Percentiles rank a stretch among this genome's conserved stretches.
These are phyloP conservation scores for Pyrenophora seminiperda DNA, from an alignment of 2,329 filamentous ascomycete genomes.

Conservation along the genomic window DNA sequence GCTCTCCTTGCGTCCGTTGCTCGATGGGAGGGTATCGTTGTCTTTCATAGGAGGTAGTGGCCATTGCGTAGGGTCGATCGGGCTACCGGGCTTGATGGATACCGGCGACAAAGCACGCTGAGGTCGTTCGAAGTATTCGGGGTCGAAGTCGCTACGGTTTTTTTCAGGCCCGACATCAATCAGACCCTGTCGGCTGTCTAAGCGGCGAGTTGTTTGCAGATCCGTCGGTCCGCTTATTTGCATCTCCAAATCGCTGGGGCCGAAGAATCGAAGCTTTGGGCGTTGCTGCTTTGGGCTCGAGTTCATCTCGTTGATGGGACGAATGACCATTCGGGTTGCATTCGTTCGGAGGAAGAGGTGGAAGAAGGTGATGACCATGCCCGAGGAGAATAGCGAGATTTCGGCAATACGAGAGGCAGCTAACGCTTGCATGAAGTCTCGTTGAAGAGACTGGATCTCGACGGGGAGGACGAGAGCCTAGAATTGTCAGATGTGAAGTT, in stretches of 20 bases:
- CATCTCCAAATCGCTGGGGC: constrained; percentile 51
- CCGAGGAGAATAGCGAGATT: constrained; percentile 69
- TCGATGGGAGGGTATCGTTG: constrained; percentile 20
- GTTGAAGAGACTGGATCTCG: constrained; percentile 59
- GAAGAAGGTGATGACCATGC: constrained; percentile 67
- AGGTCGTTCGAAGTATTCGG: constrained; percentile 41
- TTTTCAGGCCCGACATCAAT: constrained; percentile 48
- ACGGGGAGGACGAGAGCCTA: constrained; percentile 67
- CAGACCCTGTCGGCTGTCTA: constrained; percentile 43
- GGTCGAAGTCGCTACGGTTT: constrained; percentile 43
- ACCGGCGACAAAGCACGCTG: constrained; percentile 40
- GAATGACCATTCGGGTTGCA: constrained; percentile 61
- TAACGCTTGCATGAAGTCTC: constrained; percentile 50
- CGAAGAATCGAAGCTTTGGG: constrained; percentile 56
- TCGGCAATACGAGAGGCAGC: constrained; percentile 67
- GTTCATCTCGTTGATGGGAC: constrained; percentile 55
- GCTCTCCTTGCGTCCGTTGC: constrained; percentile 38
- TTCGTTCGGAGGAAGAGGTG: constrained; percentile 71
- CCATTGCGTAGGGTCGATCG: constrained; percentile 45
- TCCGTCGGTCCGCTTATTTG: constrained; percentile 48
- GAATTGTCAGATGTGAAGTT: constrained; percentile 6
- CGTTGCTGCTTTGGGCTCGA: constrained; percentile 50
- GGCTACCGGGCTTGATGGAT: constrained; percentile 31
- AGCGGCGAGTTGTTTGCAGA: constrained; percentile 40
- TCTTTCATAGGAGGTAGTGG: constrained; percentile 42